Percentiles rank a stretch among this genome's conserved stretches.
Evolutionary conservation across 2,329 filamentous ascomycete species (phyloP).

Genomic region (Sporothrix dimorphospora): DNA sequence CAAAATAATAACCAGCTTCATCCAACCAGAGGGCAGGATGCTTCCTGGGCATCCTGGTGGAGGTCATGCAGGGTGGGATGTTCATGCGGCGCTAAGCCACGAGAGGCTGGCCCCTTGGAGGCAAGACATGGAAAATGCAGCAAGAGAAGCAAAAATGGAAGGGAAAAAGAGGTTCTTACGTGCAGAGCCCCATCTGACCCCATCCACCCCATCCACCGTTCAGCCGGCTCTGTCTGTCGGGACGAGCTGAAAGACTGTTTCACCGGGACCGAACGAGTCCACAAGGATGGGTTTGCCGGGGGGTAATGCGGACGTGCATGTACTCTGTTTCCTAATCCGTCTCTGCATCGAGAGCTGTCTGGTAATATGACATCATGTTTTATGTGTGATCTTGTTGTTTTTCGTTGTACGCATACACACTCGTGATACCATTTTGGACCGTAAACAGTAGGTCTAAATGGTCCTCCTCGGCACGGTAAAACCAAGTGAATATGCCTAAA

Average conservation of each 20-base stretch:
- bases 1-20: neutral
- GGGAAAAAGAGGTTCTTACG: neutral
- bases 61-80: constrained; percentile 17
- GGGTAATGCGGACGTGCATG: neutral
- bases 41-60: neutral
- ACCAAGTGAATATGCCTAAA: too few relatives aligned
- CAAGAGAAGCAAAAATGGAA: neutral
- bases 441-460: too few relatives aligned
- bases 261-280: constrained; percentile 14
- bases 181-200: constrained; percentile 23
- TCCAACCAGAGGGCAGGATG: constrained; percentile 12
- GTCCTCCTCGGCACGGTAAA: too few relatives aligned
- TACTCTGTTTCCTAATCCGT: constrained; percentile 6
- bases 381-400: neutral
- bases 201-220: constrained; percentile 22
- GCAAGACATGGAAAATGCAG: neutral
- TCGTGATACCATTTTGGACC: neutral
- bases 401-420: neutral
- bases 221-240: constrained; percentile 28
- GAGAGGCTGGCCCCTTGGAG: constrained; percentile 1
- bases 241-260: constrained; percentile 28
- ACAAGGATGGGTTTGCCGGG: neutral
- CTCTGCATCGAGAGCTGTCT: neutral
- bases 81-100: constrained; percentile 22
- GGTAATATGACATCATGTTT: neutral